Evolutionary conservation across 2,329 filamentous ascomycete genomes (phyloP).

Genomic region (Chaetothyriales sp.): DNA sequence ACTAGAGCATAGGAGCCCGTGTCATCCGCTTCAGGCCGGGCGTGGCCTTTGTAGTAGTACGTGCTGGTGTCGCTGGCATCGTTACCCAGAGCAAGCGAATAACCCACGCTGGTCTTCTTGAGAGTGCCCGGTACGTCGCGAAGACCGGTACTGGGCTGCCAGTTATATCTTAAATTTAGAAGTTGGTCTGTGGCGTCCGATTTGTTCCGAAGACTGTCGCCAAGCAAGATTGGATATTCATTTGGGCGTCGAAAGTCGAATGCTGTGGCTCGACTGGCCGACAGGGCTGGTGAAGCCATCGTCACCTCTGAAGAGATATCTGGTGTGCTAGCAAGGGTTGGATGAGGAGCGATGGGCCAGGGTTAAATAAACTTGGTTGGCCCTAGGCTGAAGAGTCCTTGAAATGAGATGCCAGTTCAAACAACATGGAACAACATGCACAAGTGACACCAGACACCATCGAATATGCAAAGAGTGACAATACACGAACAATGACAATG

Average conservation of each 20-base stretch:
- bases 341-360: background rate
- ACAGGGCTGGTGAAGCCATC: background rate
- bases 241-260: slow-evolving; percentile 20
- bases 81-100: slow-evolving; percentile 6
- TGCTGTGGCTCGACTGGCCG: background rate
- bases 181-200: slow-evolving; percentile 17
- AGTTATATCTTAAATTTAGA: slow-evolving; percentile 32
- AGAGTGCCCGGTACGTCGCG: slow-evolving; percentile 7
- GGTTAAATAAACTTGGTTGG: background rate
- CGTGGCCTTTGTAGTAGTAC: background rate
- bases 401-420: background rate
- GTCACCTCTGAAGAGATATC: background rate
- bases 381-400: too few relatives aligned
- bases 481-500: background rate
- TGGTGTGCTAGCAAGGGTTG: background rate
- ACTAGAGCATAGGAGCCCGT: slow-evolving; percentile 40
- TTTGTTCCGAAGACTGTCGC: slow-evolving; percentile 26
- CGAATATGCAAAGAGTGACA: background rate
- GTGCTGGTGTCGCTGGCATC: slow-evolving; percentile 3
- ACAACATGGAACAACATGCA: background rate
- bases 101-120: slow-evolving; percentile 6
- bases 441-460: background rate
- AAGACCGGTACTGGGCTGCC: slow-evolving; percentile 27
- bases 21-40: slow-evolving; percentile 6
- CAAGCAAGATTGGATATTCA: slow-evolving; percentile 32